Base-by-base conservation (phyloP, 768 basidiomycete genomes). In the Lentinus brumalis region DNA sequence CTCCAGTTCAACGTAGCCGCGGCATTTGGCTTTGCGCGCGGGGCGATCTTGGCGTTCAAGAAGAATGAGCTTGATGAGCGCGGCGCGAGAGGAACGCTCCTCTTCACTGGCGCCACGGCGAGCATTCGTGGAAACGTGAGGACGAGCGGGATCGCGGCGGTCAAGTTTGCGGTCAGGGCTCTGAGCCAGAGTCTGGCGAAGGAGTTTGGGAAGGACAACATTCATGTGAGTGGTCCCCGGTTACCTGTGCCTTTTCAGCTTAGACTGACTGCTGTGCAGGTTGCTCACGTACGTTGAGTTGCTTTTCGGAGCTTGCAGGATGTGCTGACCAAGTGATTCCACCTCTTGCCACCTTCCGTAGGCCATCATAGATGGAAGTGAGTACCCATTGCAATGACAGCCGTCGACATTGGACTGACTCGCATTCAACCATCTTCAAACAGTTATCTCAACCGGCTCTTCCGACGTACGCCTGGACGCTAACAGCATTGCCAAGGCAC, bases 331-430 rank as follows among this genome's bases (percentile, higher is more conserved):
- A 42, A 26, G 21, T 10, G 35, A 40, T 41, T 14, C 21, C 7
- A n/a, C 7, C 44, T 38, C 46, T 12, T 0, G 26, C 21, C 7
- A n/a, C 7, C 44, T 38, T 44, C 8, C 0, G 26, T 57, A 91
- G 86, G 79, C 80, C 39, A 83, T 90, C 61, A 87, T 91, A 50
- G 89, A 91, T 61, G 89, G 89, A 63, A 76, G 77, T 81, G 67
- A 32, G 75, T 16, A n/a, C 6, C 8, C 46, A 26, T 47, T 16
- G n/a, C 8, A 35, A 6, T 11, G 11, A 7, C 11, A 35, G 35
- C 11, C 3, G 11, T 35, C 11, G 35, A 35, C 35, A 6, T 35
- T 3, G 35, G 35, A 35, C 35, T 35, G 35, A 35, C 7, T 9
- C 4, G 14, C 4, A 12, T 14, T 10, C 41, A 4, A 45, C 14